These are phyloP conservation scores for Aspergillus intermedius DNA, from an alignment of 2,329 filamentous ascomycete genomes.

Conservation along the genomic window DNA sequence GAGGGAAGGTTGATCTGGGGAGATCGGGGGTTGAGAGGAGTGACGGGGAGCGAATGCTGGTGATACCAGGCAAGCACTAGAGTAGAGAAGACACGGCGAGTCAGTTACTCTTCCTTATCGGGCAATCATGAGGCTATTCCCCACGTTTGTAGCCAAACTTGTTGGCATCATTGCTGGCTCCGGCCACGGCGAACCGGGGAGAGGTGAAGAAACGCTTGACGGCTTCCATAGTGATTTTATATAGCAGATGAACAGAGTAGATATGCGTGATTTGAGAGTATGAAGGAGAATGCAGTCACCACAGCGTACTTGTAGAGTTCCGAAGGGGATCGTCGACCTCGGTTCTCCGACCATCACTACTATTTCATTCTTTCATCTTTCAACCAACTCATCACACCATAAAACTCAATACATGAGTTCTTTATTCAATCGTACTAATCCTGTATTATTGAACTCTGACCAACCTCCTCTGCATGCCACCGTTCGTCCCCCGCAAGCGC, in stretches of 20 bases:
- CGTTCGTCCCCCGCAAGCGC: constrained; percentile 42
- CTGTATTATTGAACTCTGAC: background rate
- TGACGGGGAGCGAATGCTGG: constrained; percentile 65
- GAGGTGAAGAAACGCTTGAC: constrained; percentile 75
- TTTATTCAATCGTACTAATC: constrained; percentile 7
- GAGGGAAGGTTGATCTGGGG: constrained; percentile 57
- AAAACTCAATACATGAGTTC: background rate
- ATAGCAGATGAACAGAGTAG: constrained; percentile 4
- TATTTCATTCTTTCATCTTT: background rate
- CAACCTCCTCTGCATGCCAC: constrained; percentile 33
- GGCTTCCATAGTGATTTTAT: constrained; percentile 35
- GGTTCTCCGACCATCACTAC: background rate
- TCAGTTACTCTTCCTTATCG: background rate
- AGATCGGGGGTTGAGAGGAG: constrained; percentile 72
- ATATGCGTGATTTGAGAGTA: background rate
- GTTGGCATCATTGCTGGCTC: constrained; percentile 73
- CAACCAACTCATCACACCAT: background rate
- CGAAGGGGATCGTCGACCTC: background rate
- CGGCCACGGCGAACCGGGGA: constrained; percentile 77
- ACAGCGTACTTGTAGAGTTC: background rate
- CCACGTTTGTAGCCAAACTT: constrained; percentile 87
- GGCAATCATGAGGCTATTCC: constrained; percentile 10
- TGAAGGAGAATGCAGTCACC: too few relatives aligned
- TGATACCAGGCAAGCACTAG: constrained; percentile 89
- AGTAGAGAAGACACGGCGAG: constrained; percentile 5